Conservation (phyloP, 495 filamentous ascomycete species). For the Lophiotrema nucula region DNA sequence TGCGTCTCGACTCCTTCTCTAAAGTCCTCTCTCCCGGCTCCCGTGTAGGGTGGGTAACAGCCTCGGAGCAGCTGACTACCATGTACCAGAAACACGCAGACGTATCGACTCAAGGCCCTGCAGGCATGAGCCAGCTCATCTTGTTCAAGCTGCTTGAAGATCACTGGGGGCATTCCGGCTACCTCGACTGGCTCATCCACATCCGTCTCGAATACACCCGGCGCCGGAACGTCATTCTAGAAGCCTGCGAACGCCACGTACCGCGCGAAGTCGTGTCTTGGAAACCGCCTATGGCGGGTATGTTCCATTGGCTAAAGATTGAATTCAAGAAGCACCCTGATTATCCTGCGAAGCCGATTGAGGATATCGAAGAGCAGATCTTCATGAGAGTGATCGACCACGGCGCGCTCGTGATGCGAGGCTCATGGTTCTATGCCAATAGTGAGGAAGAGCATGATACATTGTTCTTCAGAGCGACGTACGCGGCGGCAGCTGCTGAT, state of each 20-base stretch:
- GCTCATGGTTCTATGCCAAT: slow-evolving; percentile 84
- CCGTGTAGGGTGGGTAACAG: slow-evolving; percentile 65
- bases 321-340: slow-evolving; percentile 72
- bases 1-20: slow-evolving; percentile 68
- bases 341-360: slow-evolving; percentile 50
- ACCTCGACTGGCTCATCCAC: slow-evolving; percentile 83
- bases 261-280: slow-evolving; percentile 79
- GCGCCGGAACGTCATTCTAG: slow-evolving; percentile 72
- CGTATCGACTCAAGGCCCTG: slow-evolving; percentile 75
- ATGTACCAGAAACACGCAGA: slow-evolving; percentile 76
- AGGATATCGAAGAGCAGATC: slow-evolving; percentile 79
- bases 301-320: slow-evolving; percentile 92
- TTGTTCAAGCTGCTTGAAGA: slow-evolving; percentile 90
- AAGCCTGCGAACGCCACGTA: slow-evolving; percentile 77
- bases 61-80: slow-evolving; percentile 78
- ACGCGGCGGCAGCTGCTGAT: slow-evolving; percentile 71
- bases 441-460: slow-evolving; percentile 48
- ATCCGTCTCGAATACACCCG: slow-evolving; percentile 79
- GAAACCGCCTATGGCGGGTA: slow-evolving; percentile 82
- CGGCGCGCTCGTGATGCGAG: slow-evolving; percentile 72
- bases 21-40: slow-evolving; percentile 64
- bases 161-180: slow-evolving; percentile 91
- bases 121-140: slow-evolving; percentile 76
- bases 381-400: slow-evolving; percentile 69
- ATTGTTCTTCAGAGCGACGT: slow-evolving; percentile 87